Evolutionary conservation across 2,329 filamentous ascomycete species (phyloP), one percentile per base, ranked within the genome.

Genomic region (Pseudogymnoascus pannorum): DNA sequence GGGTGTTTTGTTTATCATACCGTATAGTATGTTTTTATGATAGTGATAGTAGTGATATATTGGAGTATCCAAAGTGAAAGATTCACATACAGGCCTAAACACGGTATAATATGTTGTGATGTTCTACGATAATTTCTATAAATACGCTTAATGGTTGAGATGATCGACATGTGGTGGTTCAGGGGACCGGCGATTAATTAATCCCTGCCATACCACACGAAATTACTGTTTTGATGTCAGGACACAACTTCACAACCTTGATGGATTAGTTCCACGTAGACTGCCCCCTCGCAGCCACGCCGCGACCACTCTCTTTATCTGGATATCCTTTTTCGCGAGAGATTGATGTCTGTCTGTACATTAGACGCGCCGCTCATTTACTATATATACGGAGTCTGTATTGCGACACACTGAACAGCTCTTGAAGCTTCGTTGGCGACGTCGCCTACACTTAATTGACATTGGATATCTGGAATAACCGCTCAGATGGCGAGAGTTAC

Each of bases 401-500:
- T 29, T 8, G n/a, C 24, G 44, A 51, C 24, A 40, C n/a, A 14
- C 57, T 26, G 16, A 38, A 38, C 31, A 35, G 31, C 29, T 40
- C 31, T 40, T 35, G 57, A 35, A 58, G 57, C 29, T 58, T 20
- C 57, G 16, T 9, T 11, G 2, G 14, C 24, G 51, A 58, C 57
- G 35, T 12, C 16, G 11, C 18, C 5, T 16, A 22, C 44, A 18
- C 24, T 29, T 24, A 51, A 51, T 51, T 18, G n/a, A 51, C 42
- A 6, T 51, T 51, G 22, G 8, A 51, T 29, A 31, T 18, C 24
- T 18, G 29, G 1, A 29, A 51, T n/a, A 29, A 4, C 24, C n/a
- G 44, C 44, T 29, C 4, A 29, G 14, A 87, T 87, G 84, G 80
- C 81, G 64, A 72, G 77, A 63, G 76, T 81, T 67, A 77, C 77